Evolutionary conservation across 75 land plant genomes (phyloP), one percentile per base, ranked within the genome.

Genomic region (Isoetes taiwanensis): DNA sequence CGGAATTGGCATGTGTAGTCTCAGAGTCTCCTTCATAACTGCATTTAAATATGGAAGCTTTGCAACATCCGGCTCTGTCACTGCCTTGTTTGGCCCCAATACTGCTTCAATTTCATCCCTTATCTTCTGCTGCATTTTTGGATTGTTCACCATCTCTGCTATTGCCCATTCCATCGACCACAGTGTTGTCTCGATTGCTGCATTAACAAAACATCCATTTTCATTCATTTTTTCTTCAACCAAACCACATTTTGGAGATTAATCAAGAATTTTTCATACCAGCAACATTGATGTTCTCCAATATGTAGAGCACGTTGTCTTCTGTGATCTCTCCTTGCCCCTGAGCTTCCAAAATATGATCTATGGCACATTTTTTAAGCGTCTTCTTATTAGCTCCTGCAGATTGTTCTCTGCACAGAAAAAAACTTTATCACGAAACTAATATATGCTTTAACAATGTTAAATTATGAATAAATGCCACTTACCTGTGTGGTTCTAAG

Each of bases 381-480:
- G n/a, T n/a, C n/a, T n/a, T n/a, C n/a, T n/a, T n/a, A n/a, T n/a
- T n/a, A n/a, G n/a, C n/a, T n/a, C n/a, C 5, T 46, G 16, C 50
- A 46, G 50, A 6, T 19, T 6, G 6, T 46, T 5, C 50, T 23
- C 23, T 16, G 8, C 8, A 46, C 4, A 5, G 16, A 5, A 19
- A n/a, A n/a, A n/a, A n/a, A n/a, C n/a, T n/a, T n/a, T n/a, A n/a
- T n/a, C n/a, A n/a, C n/a, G n/a, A 59, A 8, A 24, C 2, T 1
- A 25, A 5, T 20, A 23, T 9, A 8, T 11, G 56, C 43, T 43
- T 65, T 65, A 1, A 68, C 57, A 30, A 69, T 54, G 72, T 68
- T 67, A n/a, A n/a, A n/a, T n/a, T n/a, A n/a, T n/a, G n/a, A n/a
- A n/a, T n/a, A n/a, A n/a, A 23, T 24, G 40, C n/a, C 39, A n/a